Percentiles rank a stretch among this genome's conserved stretches.
phyloP scores from a whole-genome alignment of 805 yeast genomes.

The Osmozyma mogii region DNA sequence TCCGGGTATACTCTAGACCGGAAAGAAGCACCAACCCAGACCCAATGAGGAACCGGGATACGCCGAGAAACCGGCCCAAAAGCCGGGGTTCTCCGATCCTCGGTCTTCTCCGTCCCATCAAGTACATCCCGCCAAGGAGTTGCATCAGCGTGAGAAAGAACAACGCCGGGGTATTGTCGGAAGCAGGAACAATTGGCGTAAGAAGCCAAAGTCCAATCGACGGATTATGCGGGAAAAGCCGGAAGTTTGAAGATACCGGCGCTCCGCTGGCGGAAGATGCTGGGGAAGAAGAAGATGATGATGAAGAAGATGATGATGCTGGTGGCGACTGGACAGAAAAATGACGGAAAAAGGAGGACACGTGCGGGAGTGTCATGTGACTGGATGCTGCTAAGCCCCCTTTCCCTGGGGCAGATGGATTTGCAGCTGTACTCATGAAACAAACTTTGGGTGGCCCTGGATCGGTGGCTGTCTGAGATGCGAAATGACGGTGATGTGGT shows the following conservation, averaged over 20 bases:
- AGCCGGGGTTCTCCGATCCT: constrained; percentile 8
- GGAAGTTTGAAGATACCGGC: constrained; percentile 1
- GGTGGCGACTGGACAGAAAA: not conserved
- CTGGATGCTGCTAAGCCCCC: not conserved
- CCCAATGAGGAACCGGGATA: constrained; percentile 7
- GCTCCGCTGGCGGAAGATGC: not conserved
- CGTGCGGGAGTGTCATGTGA: not conserved
- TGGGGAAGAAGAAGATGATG: not conserved
- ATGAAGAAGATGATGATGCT: not conserved
- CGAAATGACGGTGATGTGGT: not conserved
- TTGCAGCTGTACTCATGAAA: too few species aligned
- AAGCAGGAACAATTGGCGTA: constrained; percentile 71
- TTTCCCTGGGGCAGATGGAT: too few species aligned
- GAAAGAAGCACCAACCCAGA: constrained; percentile 43
- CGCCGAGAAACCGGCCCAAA: constrained; percentile 5
- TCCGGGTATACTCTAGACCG: constrained; percentile 48
- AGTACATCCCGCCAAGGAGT: constrained; percentile 36
- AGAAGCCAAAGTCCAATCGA: constrained; percentile 52
- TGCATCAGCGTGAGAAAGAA: constrained; percentile 47
- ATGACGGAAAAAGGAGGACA: not conserved
- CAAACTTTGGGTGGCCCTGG: too few species aligned
- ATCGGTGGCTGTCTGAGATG: too few species aligned
- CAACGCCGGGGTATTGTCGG: constrained; percentile 52
- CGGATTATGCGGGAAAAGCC: constrained; percentile 30
- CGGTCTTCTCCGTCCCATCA: constrained; percentile 8